Base-by-base conservation (phyloP, 192 early-diverging fungal species). In the Bifiguratus adelaidae region DNA sequence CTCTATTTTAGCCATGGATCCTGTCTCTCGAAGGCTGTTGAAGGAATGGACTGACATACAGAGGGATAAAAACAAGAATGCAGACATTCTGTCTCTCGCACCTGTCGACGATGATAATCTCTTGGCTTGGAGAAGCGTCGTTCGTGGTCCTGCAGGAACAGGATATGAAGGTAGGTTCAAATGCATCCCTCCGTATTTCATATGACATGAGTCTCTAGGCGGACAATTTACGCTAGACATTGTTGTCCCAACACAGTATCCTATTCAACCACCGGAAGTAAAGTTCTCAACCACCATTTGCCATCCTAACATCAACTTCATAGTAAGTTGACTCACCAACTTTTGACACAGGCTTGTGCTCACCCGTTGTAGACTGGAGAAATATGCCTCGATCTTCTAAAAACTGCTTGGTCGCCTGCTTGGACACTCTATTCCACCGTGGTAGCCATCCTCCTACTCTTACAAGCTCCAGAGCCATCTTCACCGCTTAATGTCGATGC, bases 321-420 rank as follows among this genome's bases (percentile, higher is more conserved):
- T 88, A 77, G 85, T 86, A 66, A 63, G 26, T 36, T 4, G 6
- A 3, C 35, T 19, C 12, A 11, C n/a, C 21, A 19, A 21, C 12
- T 37, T 9, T 22, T 26, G 19, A 26, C 21, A n/a, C 18, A 33
- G 22, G 18, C 38, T 49, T 36, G 4, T 20, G 8, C n/a, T 33
- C 19, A 28, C 37, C 37, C 15, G 5, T 41, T 9, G 42, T 65
- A 91, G 75, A 92, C 89, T 0, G 95, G 95, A 15, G 91, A 96
- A 59, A 96, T 98, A 44, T 98, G 95, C 47, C 69, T 98, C 43
- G 95, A 98, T 68, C 78, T 98, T 27, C 71, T 98, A 28, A 92
- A 91, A 51, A 71, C 85, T 21, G 85, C 82, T 44, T 98, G 95
- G 95, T 84, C 85, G 28, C 95, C 95, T 7, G 85, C 90, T 13